These are phyloP conservation scores for Ceratocystis eucalypticola DNA, from an alignment of 2,329 filamentous ascomycete species.

Conservation along the genomic window DNA sequence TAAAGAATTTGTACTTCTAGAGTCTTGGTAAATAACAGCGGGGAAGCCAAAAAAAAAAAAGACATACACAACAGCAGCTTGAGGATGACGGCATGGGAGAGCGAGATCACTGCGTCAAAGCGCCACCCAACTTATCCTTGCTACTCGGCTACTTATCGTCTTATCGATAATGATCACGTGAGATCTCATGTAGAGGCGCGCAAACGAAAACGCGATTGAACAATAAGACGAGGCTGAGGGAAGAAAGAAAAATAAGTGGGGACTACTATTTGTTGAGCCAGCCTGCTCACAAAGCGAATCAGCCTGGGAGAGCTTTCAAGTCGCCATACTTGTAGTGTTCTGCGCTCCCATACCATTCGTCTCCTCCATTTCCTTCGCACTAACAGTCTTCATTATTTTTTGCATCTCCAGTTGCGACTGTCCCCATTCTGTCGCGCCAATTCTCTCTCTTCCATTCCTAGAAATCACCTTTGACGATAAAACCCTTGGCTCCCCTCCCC, in stretches of 20 bases:
- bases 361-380: background rate
- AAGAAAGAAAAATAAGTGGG: slow-evolving; percentile 17
- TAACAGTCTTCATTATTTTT: background rate
- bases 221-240: slow-evolving; percentile 17
- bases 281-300: background rate
- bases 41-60: background rate
- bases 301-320: background rate
- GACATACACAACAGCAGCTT: too few species aligned
- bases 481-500: background rate
- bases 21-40: background rate
- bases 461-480: background rate
- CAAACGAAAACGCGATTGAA: slow-evolving; percentile 17
- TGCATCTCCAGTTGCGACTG: background rate
- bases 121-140: background rate
- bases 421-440: background rate
- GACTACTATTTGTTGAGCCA: slow-evolving; percentile 2
- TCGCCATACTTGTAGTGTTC: background rate
- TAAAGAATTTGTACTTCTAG: too few species aligned
- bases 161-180: slow-evolving; percentile 18
- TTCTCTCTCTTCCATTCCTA: background rate
- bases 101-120: background rate
- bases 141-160: background rate
- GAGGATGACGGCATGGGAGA: background rate
- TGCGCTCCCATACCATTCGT: too few species aligned
- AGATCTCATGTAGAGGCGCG: background rate